Evolutionary conservation across 108 stramenopile species (phyloP).

Genomic region (Phaeodactylum tricornutum): DNA sequence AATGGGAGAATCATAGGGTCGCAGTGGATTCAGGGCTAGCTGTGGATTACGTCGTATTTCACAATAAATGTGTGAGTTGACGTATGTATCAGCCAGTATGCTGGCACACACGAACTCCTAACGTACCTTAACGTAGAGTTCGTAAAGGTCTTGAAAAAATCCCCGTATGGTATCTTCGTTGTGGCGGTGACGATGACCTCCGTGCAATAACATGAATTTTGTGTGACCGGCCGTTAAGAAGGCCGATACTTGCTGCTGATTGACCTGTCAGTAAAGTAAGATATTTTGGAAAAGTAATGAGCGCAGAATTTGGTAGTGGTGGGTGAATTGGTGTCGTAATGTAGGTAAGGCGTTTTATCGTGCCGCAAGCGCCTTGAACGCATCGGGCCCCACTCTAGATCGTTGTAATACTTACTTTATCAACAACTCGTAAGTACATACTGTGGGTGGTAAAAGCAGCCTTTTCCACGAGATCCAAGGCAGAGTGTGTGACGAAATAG

Average conservation of each 20-base stretch:
- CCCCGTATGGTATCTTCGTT: conserved; percentile 78
- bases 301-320: no score
- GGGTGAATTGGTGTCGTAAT: no score
- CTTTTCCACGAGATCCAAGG: conserved; percentile 89
- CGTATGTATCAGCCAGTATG: no score
- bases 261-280: no score
- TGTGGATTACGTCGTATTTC: no score
- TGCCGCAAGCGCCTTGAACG: no score
- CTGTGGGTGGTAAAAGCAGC: conserved; percentile 69
- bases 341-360: no score
- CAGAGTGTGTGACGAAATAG: conserved; percentile 90
- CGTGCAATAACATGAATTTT: conserved; percentile 88
- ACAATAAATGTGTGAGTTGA: no score
- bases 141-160: conserved; percentile 91
- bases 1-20: conserved; percentile 86
- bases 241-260: conserved; percentile 86
- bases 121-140: conserved; percentile 86
- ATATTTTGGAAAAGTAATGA: no score
- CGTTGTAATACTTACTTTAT: conserved; percentile 79
- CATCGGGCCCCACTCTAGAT: no score
- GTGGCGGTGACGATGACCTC: no score
- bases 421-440: conserved; percentile 87
- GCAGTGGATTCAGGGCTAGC: conserved; percentile 93
- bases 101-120: no score
- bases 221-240: conserved; percentile 87